Evolutionary conservation across 169 alveolate species (phyloP).

Genomic region (Ichthyophthirius multifiliis): DNA sequence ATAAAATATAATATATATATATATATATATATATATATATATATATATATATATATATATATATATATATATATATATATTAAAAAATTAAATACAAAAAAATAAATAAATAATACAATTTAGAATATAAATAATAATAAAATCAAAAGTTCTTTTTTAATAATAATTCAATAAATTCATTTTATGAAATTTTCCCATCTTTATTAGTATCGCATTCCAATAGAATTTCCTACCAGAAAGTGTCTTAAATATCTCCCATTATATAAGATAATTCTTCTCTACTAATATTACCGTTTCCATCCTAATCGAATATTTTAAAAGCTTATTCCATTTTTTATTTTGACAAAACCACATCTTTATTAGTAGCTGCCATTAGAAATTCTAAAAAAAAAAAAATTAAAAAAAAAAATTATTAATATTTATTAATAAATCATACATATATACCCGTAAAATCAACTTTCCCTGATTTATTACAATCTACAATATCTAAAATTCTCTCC

Average conservation of each 20-base stretch:
- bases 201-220: constrained; percentile 23
- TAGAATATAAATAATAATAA: too few relatives aligned
- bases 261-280: constrained; percentile 26
- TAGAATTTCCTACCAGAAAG: constrained; percentile 32
- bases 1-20: too few relatives aligned
- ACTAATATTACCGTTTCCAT: constrained; percentile 36
- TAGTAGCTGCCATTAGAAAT: constrained; percentile 19
- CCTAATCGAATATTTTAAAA: constrained; percentile 40
- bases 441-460: constrained; percentile 27
- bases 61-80: too few relatives aligned
- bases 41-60: too few relatives aligned
- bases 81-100: too few relatives aligned
- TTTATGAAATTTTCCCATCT: constrained; percentile 37
- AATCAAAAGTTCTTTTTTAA: not conserved
- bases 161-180: constrained; percentile 30
- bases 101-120: too few relatives aligned
- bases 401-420: not conserved
- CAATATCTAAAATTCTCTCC: constrained; percentile 28
- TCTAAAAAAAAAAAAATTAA: too few relatives aligned
- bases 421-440: not conserved
- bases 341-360: constrained; percentile 13
- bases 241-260: constrained; percentile 41
- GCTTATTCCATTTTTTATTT: constrained; percentile 23
- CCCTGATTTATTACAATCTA: constrained; percentile 37
- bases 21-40: too few relatives aligned